Base-by-base conservation (phyloP, 1,284 basidiomycete genomes). In the Melampsora occidentalis region DNA sequence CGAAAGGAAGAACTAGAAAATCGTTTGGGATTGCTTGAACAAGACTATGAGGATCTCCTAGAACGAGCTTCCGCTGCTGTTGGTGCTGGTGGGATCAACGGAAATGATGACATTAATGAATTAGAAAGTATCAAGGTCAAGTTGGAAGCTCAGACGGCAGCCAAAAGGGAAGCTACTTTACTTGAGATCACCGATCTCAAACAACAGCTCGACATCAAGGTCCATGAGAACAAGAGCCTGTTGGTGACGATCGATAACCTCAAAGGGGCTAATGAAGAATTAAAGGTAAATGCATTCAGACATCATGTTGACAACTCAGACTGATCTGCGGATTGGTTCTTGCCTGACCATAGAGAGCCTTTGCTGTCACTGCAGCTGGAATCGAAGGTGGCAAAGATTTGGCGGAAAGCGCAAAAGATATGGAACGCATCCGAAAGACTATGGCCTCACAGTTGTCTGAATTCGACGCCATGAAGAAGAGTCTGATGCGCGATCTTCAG, bases 401-500 rank as follows among this genome's bases (percentile, higher is more conserved):
- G 63, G 95, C 94, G 69, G 92, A 96, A 85, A 94, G 93, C 80
- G 94, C 95, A 7, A 91, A 95, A 84, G 97, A 99, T 84, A 89
- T 99, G 80, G 97, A 99, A 85, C 88, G 95, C 71, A 94, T 93
- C 69, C 90, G 97, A 81, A 97, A 98, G 85, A 92, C 93, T 22
- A 95, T 98, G 86, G 95, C 95, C 80, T 90, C 94, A 28, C 97
- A 99, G 83, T 89, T 97, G 79, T 92, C 94, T 79, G 97, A 99
- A 83, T 99, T 99, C 83, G 97, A 99, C 83, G 91, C 91, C 48
- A 94, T 98, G 83, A 99, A 99, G 88, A 97, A 97, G 86, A 96
- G 92, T 78, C 88, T 99, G 80, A 97, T 99, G 92, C 91, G 94
- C 67, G 97, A 99, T 86, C 86, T 99, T 79, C 97, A 98, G 86